A percentile compares a stretch with the other conserved stretches of the same genome.
phyloP scores from a whole-genome alignment of 768 basidiomycete genomes.

The Leccinellum luteum region DNA sequence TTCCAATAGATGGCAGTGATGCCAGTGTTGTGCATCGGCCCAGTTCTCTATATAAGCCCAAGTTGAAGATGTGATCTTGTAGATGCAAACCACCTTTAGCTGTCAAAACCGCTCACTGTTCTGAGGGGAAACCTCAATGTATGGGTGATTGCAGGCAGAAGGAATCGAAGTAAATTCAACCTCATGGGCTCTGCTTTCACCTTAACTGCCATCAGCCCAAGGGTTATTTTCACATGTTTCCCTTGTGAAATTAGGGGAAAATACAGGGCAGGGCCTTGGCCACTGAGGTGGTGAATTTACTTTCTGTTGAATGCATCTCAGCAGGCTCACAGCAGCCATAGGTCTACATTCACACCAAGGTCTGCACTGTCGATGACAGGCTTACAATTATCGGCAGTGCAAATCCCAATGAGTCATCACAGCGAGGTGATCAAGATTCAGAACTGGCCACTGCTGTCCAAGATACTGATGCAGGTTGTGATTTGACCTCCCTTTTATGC shows the following conservation, averaged over 20 bases:
- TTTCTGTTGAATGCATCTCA: neutral
- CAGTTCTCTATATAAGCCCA: neutral
- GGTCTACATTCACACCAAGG: slow-evolving; percentile 80
- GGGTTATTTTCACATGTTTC: slow-evolving; percentile 89
- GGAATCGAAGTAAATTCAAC: slow-evolving; percentile 69
- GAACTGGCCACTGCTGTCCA: slow-evolving; percentile 90
- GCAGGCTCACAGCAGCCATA: slow-evolving; percentile 28
- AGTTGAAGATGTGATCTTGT: slow-evolving; percentile 2
- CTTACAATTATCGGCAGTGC: slow-evolving; percentile 94
- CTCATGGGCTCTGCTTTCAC: neutral
- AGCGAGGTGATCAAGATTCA: slow-evolving; percentile 94
- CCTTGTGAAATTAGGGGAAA: slow-evolving; percentile 91
- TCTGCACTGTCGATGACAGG: slow-evolving; percentile 82
- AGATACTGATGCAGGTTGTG: slow-evolving; percentile 80
- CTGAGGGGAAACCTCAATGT: slow-evolving; percentile 90
- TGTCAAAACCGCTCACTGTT: slow-evolving; percentile 90
- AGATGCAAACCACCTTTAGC: slow-evolving; percentile 93
- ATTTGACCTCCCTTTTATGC: neutral
- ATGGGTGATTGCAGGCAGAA: slow-evolving; percentile 76
- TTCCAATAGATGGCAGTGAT: slow-evolving; percentile 88
- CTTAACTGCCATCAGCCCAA: slow-evolving; percentile 58
- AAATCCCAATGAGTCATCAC: slow-evolving; percentile 96
- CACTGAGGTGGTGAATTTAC: slow-evolving; percentile 70
- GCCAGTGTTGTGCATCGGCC: slow-evolving; percentile 73
- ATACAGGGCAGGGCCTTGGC: slow-evolving; percentile 78